These are phyloP conservation scores for Thalassiosira livingstoniorum DNA, from an alignment of 352 stramenopile species.

Conservation along the genomic window DNA sequence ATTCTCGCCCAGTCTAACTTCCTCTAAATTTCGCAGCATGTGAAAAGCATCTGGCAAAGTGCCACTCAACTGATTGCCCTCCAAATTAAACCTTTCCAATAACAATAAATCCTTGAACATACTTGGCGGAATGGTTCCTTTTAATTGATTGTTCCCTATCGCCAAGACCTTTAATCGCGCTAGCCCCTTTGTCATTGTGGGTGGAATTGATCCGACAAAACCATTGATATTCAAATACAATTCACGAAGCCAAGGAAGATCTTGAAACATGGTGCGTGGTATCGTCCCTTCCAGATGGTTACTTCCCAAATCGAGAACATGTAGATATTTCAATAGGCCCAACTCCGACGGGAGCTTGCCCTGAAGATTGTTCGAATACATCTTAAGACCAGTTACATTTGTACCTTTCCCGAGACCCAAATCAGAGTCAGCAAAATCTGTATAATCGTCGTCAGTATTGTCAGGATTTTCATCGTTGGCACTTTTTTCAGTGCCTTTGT, in stretches of 20 bases:
- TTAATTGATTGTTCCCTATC: constrained; percentile 25
- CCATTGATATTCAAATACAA: constrained; percentile 37
- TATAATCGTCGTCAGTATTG: constrained; percentile 30
- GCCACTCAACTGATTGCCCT: constrained; percentile 24
- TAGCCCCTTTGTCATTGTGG: constrained; percentile 16
- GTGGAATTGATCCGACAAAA: constrained; percentile 22
- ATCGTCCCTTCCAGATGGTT: constrained; percentile 19
- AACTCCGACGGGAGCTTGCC: constrained; percentile 67
- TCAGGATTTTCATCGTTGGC: constrained; percentile 11
- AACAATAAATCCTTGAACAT: constrained; percentile 3
- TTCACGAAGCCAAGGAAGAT: constrained; percentile 8
- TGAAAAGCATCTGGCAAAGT: constrained; percentile 18
- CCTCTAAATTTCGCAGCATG: constrained; percentile 4
- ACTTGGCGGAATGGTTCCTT: background rate
- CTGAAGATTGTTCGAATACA: constrained; percentile 61
- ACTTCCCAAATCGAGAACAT: constrained; percentile 26
- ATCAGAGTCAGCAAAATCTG: constrained; percentile 36
- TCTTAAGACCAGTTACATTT: constrained; percentile 32
- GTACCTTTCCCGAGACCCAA: constrained; percentile 31
- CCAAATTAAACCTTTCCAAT: constrained; percentile 29
- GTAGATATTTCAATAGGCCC: constrained; percentile 26
- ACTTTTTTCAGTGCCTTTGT: background rate
- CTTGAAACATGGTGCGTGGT: constrained; percentile 1
- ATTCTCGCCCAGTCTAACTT: constrained; percentile 33
- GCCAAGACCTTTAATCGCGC: constrained; percentile 23